Conservation (phyloP, 2,329 filamentous ascomycete species). For the Chaetomium olivaceum region DNA sequence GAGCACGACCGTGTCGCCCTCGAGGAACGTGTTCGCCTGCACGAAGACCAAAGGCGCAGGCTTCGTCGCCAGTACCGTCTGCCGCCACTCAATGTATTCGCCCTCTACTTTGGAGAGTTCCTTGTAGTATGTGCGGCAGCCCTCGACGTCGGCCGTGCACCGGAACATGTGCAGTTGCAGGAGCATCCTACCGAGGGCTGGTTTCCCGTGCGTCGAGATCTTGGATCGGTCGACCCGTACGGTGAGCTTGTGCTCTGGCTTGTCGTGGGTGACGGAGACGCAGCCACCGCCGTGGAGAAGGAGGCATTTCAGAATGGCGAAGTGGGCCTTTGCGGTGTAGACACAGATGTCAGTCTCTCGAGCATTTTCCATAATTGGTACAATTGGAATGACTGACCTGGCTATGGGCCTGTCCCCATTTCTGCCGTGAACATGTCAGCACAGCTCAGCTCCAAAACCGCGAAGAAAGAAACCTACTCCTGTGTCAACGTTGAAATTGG, state of each 20-base stretch:
- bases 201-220: conserved; percentile 57
- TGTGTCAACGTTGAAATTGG: conserved; percentile 42
- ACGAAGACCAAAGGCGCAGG: conserved; percentile 62
- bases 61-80: conserved; percentile 57
- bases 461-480: background rate
- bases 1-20: conserved; percentile 48
- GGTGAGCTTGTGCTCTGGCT: conserved; percentile 48
- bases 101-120: conserved; percentile 56
- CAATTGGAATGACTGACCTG: conserved; percentile 30
- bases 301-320: conserved; percentile 62
- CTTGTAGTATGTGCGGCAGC: conserved; percentile 58
- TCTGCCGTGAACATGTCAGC: conserved; percentile 29
- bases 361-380: too few relatives aligned
- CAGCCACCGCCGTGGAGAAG: conserved; percentile 55
- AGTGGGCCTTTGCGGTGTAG: conserved; percentile 50
- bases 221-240: conserved; percentile 59
- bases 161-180: conserved; percentile 63
- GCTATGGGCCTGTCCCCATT: conserved; percentile 48
- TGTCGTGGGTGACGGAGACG: conserved; percentile 50
- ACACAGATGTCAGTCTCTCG: background rate
- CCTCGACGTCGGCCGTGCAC: conserved; percentile 58
- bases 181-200: conserved; percentile 59
- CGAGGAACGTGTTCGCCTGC: conserved; percentile 59
- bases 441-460: background rate
- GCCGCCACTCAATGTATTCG: conserved; percentile 54